A percentile compares a stretch with the other conserved stretches of the same genome.
These are phyloP conservation scores for Iris macrosiphon DNA, from an alignment of 106 monocot species.

Conservation along the genomic window DNA sequence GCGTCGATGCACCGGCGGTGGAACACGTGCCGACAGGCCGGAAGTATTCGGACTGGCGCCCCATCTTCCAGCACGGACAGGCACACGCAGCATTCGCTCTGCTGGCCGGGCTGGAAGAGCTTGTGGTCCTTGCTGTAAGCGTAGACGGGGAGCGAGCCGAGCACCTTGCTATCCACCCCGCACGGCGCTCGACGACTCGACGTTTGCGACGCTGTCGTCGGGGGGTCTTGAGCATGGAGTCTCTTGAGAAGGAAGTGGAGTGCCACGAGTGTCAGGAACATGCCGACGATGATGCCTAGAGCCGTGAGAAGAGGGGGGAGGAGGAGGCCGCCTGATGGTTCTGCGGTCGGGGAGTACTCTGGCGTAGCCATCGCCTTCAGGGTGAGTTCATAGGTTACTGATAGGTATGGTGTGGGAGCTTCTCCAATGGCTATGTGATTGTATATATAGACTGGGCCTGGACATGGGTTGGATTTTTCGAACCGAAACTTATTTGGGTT, in stretches of 20 bases:
- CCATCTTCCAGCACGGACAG: conserved; percentile 3
- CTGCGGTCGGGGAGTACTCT: not conserved
- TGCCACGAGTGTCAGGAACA: not conserved
- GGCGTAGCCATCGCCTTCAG: conserved; percentile 2
- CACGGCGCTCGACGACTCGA: too few species aligned
- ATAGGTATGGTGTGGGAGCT: too few species aligned
- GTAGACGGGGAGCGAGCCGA: not conserved
- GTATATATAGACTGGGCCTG: too few species aligned
- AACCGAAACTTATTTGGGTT: too few species aligned
- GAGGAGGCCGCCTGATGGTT: not conserved
- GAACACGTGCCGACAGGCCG: conserved; percentile 1
- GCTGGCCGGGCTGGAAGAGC: too few species aligned
- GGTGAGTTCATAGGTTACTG: too few species aligned
- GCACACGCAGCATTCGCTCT: conserved; percentile 9
- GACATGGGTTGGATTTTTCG: too few species aligned
- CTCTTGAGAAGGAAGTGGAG: conserved; percentile 10
- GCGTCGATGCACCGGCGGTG: conserved; percentile 5
- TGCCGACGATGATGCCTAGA: not conserved
- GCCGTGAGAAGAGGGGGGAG: not conserved
- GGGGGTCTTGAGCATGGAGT: not conserved
- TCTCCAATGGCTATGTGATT: not conserved
- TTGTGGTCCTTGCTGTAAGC: not conserved
- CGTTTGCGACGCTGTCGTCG: not conserved
- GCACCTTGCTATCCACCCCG: conserved; percentile 1
- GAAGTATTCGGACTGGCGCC: not conserved